Base-by-base conservation (phyloP, 2,329 filamentous ascomycete species). In the Colletotrichum aenigma region DNA sequence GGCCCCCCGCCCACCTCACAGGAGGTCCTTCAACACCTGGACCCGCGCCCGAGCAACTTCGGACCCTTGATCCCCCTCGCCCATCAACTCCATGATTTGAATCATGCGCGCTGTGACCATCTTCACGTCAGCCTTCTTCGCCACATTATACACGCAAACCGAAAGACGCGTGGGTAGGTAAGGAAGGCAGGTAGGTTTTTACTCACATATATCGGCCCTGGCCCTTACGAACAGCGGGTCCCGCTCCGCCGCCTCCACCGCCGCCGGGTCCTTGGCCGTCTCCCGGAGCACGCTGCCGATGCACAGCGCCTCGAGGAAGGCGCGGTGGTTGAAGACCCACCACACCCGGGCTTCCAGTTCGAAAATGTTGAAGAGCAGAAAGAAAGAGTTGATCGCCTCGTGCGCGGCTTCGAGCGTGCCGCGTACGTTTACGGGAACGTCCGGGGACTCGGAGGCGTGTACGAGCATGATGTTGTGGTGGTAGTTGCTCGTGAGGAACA, bases 261-360 rank as follows among this genome's bases (percentile, higher is more conserved):
- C 88, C 1, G 84, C 84, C 12, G 86, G 84, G 76, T 90, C 87
- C 52, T 85, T 86, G 4, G 83, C 81, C 24, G 87, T 86, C 81
- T 92, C 90, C 55, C 88, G 85, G 73, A 93, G 82, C 28, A 93
- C 88, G 76, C 89, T 89, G 26, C 91, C 91, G 64, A 94, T 94
- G 84, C 91, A 94, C 81, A 93, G 82, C 36, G 93, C 93, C 86
- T 96, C 94, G 68, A 96, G 88, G 81, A 96, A 96, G 0, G 94
- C 94, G 2, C 94, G 88, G 81, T 96, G 94, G 82, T 95, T 94
- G 78, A 96, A 95, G 1, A 95, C 94, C 94, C 94, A 96, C 94
- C 94, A 96, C 1, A 96, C 94, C 16, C 92, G 89, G 2, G 94
- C 93, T 85, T 96, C 94, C 18, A 87, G 87, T 78, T 93, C 91